Evolutionary conservation across 2,329 filamentous ascomycete species (phyloP).

Genomic region (Nectriaceae sp.): DNA sequence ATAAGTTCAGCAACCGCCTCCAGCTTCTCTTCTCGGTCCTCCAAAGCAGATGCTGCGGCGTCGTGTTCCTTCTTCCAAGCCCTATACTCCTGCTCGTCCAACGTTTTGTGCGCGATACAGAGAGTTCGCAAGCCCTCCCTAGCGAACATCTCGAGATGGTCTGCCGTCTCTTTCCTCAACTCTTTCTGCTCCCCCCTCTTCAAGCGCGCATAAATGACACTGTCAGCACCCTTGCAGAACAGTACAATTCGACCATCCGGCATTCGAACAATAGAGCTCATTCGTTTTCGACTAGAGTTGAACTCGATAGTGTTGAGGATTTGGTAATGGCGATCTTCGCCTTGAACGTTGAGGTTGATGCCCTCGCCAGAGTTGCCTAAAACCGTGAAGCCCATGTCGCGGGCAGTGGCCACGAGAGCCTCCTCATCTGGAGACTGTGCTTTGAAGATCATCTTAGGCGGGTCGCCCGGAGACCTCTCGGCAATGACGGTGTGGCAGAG

Average conservation of each 20-base stretch:
- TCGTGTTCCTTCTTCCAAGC: slow-evolving; percentile 88
- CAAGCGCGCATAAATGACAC: slow-evolving; percentile 91
- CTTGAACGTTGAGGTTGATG: slow-evolving; percentile 83
- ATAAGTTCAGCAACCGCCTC: slow-evolving; percentile 88
- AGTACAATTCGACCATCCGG: slow-evolving; percentile 86
- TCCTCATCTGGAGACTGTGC: slow-evolving; percentile 97
- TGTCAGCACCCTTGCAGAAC: slow-evolving; percentile 97
- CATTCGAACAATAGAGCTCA: slow-evolving; percentile 97
- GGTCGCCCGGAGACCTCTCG: slow-evolving; percentile 85
- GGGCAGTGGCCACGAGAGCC: slow-evolving; percentile 88
- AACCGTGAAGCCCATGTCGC: slow-evolving; percentile 93
- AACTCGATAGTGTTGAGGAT: slow-evolving; percentile 96
- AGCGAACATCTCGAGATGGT: slow-evolving; percentile 96
- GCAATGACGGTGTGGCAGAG: slow-evolving; percentile 97
- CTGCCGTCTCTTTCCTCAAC: slow-evolving; percentile 79
- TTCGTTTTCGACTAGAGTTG: slow-evolving; percentile 93
- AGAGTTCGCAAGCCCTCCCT: slow-evolving; percentile 92
- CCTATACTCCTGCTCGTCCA: slow-evolving; percentile 81
- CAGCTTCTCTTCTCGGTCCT: slow-evolving; percentile 88
- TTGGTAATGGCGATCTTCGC: slow-evolving; percentile 79
- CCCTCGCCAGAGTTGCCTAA: slow-evolving; percentile 78
- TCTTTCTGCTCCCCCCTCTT: slow-evolving; percentile 83
- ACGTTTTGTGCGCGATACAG: slow-evolving; percentile 83
- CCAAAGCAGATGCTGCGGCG: slow-evolving; percentile 78
- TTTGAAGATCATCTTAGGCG: slow-evolving; percentile 90